Evolutionary conservation across 129 eudicot species (phyloP), one percentile per base, ranked within the genome.

Genomic region (Lonicera japonica): DNA sequence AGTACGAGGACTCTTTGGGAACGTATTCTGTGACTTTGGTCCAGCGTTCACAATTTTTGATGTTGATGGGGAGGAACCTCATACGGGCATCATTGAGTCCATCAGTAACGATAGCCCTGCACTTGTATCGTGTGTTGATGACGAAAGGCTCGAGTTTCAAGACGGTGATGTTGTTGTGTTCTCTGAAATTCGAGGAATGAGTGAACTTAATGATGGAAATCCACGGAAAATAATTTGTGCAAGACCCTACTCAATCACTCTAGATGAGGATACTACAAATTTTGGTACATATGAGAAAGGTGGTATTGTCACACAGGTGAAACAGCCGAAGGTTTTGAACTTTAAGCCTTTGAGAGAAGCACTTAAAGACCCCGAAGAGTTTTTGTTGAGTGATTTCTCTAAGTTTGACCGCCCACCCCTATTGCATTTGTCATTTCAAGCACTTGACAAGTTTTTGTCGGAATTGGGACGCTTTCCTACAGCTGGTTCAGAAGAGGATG

Each of bases 21-120:
- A 74, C 69, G 76, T 77, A 20, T 91, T 91, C 59, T 87, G 94
- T 51, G 97, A 91, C 78, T 91, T 91, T 55, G 97, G 97, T 20
- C 94, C 95, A 2, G 77, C 82, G 79, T 91, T 91, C 56, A 87
- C 86, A 4, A 95, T 91, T 22, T 8, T 71, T 59, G 97, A 91
- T 75, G 94, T 91, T 41, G 97, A 91, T 63, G 97, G 97, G 14
- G 88, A 91, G 65, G 97, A 91, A 57, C 97, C 97, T 64, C 94
- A 84, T 61, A 65, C 88, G 14, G 97, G 97, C 52, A 91, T 87
- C 51, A 80, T 91, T 48, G 97, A 90, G 62, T 91, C 97, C 12
- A 80, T 91, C 68, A 87, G 94, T 63, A 91, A 87, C 61, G 97
- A 80, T 55, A 77, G 76, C 46, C 94, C 95, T 57, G 95, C 97